Base-by-base conservation (phyloP, 2,329 filamentous ascomycete species). In the Xylogone sp. region DNA sequence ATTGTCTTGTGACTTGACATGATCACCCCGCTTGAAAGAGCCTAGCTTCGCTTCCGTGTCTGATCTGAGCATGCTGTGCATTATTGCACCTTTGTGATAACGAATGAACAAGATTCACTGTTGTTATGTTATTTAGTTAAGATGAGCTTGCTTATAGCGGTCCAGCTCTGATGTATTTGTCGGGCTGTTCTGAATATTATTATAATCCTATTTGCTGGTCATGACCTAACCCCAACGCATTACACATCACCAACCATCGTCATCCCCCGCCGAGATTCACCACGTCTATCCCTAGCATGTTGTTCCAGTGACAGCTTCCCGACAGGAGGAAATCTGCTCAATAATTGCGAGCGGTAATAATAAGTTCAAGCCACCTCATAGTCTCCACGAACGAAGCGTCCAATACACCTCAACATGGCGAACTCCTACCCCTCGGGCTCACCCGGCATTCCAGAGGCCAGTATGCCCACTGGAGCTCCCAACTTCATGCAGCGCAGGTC, bases 401-500 rank as follows among this genome's bases (percentile, higher is more conserved):
- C 34, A 5, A 18, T 39, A 39, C n/a, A 58, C 31, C 39, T 48
- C 21, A 43, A 48, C n/a, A 60, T 65, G 63, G 57, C 60, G 47
- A 63, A 63, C 48, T 50, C 63, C 46, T 65, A 64, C 51, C 57
- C 61, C 59, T 56, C 59, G 51, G 62, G 61, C 50, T 64, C 64
- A 49, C 58, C 62, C 50, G 62, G 59, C 19, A 55, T 59, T 55
- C 59, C 60, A 59, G 59, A 65, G 47, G 58, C 58, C 21, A 59
- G 56, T 56, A 67, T 66, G 63, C 63, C 65, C 43, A 62, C 65
- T 59, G 65, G 65, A 52, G 58, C 65, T 56, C 59, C 62, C 42
- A 60, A 71, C 50, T 68, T 70, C 45, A 64, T 69, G 56, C 72
- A 71, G 60, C 75, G 79, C 64, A 73, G 80, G 58, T 78, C 78